Base-by-base conservation (phyloP, 2,329 filamentous ascomycete species). In the Ophiostoma quercus region DNA sequence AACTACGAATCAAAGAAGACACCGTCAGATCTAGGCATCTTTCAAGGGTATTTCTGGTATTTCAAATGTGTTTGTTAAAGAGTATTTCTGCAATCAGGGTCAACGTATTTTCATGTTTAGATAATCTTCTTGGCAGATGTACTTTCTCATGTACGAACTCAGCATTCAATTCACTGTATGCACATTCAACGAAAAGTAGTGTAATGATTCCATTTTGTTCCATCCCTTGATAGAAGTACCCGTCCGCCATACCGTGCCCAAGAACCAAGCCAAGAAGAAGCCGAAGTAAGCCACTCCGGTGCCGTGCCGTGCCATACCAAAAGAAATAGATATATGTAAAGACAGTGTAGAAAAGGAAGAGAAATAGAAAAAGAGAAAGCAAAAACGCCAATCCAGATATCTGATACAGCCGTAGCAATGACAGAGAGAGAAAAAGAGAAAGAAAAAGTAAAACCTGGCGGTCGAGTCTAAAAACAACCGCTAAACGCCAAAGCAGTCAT, bases 401-500 rank as follows among this genome's bases (percentile, higher is more conserved):
- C 57, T 62, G 57, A 32, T 62, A 62, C 57, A 29, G 51, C 51
- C 51, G n/a, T 25, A 57, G 12, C 14, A 62, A 4, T 29, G 14
- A 62, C 8, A 62, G 12, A 3, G 32, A 22, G 25, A 6, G 3
- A 25, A 9, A 57, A 2, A n/a, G 19, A 51, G 2, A 51, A 25
- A 16, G 3, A 25, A 16, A 57, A 11, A 25, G 3, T 16, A 62
- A 29, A 29, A 14, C 25, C 12, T 62, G 57, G 57, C 57, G 57
- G 57, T 62, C 32, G 25, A 29, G 57, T 62, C 57, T 62, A 62
- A 12, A 62, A 62, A 62, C 16, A 16, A 57, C 8, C 8, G 57
- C 57, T 62, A 62, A 62, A 62, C 57, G 57, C 57, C 57, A 62
- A 32, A 62, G 22, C n/a, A 62, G 57, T 62, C 57, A 62, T 62